Percentiles rank a stretch among this genome's conserved stretches.
Evolutionary conservation across 2,329 filamentous ascomycete species (phyloP).

Genomic region (Chrysoporthe cubensis): DNA sequence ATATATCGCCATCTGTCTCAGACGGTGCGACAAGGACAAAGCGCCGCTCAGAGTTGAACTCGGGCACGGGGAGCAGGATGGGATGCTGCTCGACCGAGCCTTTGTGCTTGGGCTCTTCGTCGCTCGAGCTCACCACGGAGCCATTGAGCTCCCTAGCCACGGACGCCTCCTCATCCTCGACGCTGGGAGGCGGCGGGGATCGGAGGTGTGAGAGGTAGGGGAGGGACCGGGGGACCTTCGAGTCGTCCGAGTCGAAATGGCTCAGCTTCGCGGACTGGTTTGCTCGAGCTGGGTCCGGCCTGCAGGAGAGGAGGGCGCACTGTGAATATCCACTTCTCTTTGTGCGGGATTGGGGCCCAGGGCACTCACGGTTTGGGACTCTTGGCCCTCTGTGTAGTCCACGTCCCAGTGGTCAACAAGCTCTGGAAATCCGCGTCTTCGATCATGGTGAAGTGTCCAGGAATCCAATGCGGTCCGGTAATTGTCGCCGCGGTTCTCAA

Average conservation of each 20-base stretch:
- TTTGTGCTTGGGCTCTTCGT: conserved; percentile 62
- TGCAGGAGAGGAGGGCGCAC: neutral
- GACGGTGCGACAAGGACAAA: conserved; percentile 61
- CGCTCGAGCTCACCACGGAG: conserved; percentile 39
- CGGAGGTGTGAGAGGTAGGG: conserved; percentile 1
- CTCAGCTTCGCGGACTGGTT: conserved; percentile 26
- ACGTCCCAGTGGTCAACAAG: conserved; percentile 55
- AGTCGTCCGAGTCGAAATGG: neutral
- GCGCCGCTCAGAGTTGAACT: conserved; percentile 64
- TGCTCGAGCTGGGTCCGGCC: conserved; percentile 22
- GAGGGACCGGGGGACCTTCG: conserved; percentile 6
- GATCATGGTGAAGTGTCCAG: conserved; percentile 42
- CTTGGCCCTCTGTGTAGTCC: conserved; percentile 51
- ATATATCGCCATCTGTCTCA: conserved; percentile 29
- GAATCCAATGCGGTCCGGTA: too few relatives aligned
- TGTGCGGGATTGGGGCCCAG: neutral
- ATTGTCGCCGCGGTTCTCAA: neutral
- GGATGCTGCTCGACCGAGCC: conserved; percentile 72
- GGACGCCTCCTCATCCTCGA: conserved; percentile 70
- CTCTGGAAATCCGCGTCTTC: conserved; percentile 49
- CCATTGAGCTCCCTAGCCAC: conserved; percentile 63
- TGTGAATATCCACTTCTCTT: conserved; percentile 11
- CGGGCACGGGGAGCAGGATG: conserved; percentile 65
- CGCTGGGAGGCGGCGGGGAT: conserved; percentile 65
- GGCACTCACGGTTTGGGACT: conserved; percentile 41